These are phyloP conservation scores for Chaetomium sp. DNA, from an alignment of 2,329 filamentous ascomycete genomes.

Conservation along the genomic window DNA sequence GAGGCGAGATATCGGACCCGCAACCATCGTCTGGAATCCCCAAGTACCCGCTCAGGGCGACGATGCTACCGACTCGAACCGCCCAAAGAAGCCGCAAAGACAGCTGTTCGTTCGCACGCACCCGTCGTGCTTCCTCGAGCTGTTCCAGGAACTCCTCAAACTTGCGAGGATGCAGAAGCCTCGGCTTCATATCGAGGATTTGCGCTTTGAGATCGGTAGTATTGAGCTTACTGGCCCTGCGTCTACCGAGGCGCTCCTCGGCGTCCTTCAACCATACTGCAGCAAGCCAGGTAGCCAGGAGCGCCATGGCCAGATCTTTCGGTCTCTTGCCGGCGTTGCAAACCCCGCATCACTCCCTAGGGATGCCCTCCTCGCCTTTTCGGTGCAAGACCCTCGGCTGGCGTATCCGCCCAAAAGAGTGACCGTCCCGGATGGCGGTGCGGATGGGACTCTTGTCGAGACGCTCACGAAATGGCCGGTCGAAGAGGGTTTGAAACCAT, in stretches of 20 bases:
- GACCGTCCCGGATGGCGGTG: conserved; percentile 43
- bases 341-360: conserved; percentile 70
- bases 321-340: conserved; percentile 58
- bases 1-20: conserved; percentile 67
- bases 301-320: conserved; percentile 53
- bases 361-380: conserved; percentile 72
- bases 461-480: conserved; percentile 68
- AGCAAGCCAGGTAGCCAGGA: conserved; percentile 40
- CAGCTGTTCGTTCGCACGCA: conserved; percentile 74
- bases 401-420: conserved; percentile 69
- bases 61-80: conserved; percentile 19
- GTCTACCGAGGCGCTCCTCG: conserved; percentile 75
- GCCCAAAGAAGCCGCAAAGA: conserved; percentile 35
- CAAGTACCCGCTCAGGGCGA: conserved; percentile 34
- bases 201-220: conserved; percentile 68
- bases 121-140: conserved; percentile 73
- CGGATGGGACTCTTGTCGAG: conserved; percentile 54
- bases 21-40: conserved; percentile 75
- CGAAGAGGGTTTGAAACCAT: conserved; percentile 52
- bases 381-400: conserved; percentile 77
- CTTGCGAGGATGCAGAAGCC: conserved; percentile 63
- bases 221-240: conserved; percentile 65
- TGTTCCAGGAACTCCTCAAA: conserved; percentile 65
- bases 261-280: conserved; percentile 62
- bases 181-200: conserved; percentile 64